These are phyloP conservation scores for Periconia digitata DNA, from an alignment of 2,329 filamentous ascomycete species.

Conservation along the genomic window DNA sequence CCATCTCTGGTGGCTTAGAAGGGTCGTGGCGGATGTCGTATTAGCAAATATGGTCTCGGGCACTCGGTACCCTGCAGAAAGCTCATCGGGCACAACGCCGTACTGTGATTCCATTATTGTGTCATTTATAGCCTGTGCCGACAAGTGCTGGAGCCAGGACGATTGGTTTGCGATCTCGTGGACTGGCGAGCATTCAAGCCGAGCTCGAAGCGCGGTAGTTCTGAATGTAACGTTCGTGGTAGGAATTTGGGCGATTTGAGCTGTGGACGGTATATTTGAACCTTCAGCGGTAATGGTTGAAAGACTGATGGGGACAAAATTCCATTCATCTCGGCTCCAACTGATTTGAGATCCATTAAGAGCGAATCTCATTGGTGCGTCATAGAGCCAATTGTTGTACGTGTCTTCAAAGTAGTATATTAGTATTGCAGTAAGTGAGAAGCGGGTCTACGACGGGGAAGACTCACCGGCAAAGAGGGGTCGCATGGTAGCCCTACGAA, in stretches of 20 bases:
- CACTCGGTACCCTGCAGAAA: constrained; percentile 1
- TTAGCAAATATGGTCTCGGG: constrained; percentile 2
- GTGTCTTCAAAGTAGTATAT: background rate
- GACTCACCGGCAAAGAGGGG: no score
- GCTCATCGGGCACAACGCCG: background rate
- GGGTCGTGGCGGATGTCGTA: constrained; percentile 5
- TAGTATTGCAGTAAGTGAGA: no score
- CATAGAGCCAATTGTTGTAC: constrained; percentile 12
- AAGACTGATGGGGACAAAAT: constrained; percentile 14
- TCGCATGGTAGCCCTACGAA: no score
- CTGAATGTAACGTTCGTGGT: constrained; percentile 12
- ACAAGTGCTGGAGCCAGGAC: constrained; percentile 5
- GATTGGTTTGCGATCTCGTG: constrained; percentile 9
- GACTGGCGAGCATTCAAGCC: constrained; percentile 11
- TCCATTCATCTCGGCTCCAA: constrained; percentile 20
- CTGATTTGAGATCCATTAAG: constrained; percentile 14
- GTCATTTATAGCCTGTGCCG: background rate
- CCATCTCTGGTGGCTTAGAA: background rate
- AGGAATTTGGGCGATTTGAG: background rate
- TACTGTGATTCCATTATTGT: background rate
- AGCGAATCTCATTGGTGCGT: constrained; percentile 11
- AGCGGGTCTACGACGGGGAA: no score
- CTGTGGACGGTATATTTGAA: background rate
- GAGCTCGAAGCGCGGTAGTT: constrained; percentile 11
- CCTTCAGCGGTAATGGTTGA: background rate